Evolutionary conservation across 2,329 filamentous ascomycete genomes (phyloP), one percentile per base, ranked within the genome.

Genomic region (Colletotrichum tabaci): DNA sequence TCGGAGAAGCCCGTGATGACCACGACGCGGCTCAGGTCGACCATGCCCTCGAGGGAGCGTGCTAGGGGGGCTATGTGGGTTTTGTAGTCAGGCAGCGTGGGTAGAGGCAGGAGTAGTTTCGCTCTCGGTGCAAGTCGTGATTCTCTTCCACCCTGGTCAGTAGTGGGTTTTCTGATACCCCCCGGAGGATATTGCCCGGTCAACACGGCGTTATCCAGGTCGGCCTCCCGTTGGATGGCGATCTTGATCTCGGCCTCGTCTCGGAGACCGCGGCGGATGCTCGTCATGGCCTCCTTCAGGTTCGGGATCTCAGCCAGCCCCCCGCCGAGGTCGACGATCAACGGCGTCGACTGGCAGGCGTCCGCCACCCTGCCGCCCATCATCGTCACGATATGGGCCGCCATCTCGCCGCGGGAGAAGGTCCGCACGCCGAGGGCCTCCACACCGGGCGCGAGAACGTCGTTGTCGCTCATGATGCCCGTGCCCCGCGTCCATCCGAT

Each of bases 401-500:
- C 96, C 96, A 99, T 99, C 83, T 99, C 96, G 81, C 98, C 94
- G 84, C 98, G 96, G 15, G 96, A 98, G 87, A 99, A 99, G 2
- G 96, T 99, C 77, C 96, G 94, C 21, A 98, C 96, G 77, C 96
- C 96, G 76, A 96, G 95, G 77, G 93, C 93, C 86, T 99, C 96
- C 67, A 99, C 94, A 67, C 96, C 96, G 81, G 98, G 95, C 38
- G 96, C 96, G 74, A 98, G 95, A 77, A 98, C 91, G 83, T 99
- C 98, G 88, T 98, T 98, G 78, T 93, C 95, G 75, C 93, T 94
- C 96, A 98, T 98, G 77, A 99, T 90, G 80, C 96, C 96, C 73
- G 96, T 99, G 75, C 95, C 96, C 85, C 96, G 95, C 76, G 96
- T 99, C 96, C 96, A 99, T 73, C 96, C 96, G 80, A 99, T 99